Evolutionary conservation across 768 basidiomycete genomes (phyloP), one percentile per base, ranked within the genome.

Genomic region (Termitomyces sp.): DNA sequence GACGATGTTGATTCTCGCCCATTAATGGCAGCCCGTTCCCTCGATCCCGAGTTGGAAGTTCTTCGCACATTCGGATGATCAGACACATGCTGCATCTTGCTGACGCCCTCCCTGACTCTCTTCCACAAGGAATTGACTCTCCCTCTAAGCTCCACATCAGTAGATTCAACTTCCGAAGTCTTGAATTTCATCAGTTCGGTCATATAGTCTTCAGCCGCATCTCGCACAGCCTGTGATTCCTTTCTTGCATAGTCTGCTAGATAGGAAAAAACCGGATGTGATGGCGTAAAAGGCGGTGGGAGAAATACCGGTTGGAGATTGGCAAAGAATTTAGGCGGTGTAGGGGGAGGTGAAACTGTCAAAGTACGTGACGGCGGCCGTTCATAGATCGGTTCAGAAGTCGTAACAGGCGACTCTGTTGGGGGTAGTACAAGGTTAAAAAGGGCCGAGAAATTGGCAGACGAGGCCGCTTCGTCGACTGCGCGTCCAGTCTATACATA

Each of bases 241-340:
- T 77, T 70, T 28, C 73, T 68, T 14, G 91, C 90, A 51, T 85
- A 66, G 26, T 79, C 75, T 16, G 86, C 78, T 35, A 93, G 76
- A 68, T 89, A 84, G 46, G 75, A 61, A 67, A 92, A 93, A 44
- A 85, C 81, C 7, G 84, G 83, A 64, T 93, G 88, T 18, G 86
- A 83, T 7, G 91, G 86, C 0, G 87, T 82, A 71, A 89, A 92
- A 18, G 91, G 90, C 23, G 87, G 83, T 18, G 89, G 89, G 30
- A 85, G 83, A 68, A 91, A 88, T 41, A 92, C 72, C 5, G 86
- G 79, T 41, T 79, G 79, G 62, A 88, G 64, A 58, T 77, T 71
- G 41, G 83, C 79, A 47, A 92, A 74, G 68, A 79, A 79, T 48
- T 72, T 67, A 32, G 69, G 61, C 49, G 71, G 69, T 10, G 74